Percentiles rank a stretch among this genome's conserved stretches.
These are phyloP conservation scores for Pilatotrama ljubarskyi DNA, from an alignment of 768 basidiomycete genomes.

Conservation along the genomic window DNA sequence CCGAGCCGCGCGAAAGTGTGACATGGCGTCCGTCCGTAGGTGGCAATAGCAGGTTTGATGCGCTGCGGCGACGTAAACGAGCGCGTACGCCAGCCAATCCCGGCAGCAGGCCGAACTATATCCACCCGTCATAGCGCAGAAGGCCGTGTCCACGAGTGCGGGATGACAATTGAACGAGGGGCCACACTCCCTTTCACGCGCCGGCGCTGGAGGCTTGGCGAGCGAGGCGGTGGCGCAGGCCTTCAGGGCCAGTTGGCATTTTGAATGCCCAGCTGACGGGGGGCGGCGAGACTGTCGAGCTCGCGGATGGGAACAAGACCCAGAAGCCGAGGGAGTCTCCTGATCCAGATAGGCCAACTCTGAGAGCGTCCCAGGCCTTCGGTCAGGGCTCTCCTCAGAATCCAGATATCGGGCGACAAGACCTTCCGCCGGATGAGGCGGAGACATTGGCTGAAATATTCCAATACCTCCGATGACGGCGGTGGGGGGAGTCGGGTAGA, in stretches of 20 bases:
- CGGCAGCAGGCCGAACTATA: not conserved
- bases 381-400: not conserved
- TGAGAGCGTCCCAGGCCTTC: not conserved
- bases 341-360: not conserved
- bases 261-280: not conserved
- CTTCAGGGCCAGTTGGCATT: not conserved
- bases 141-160: not conserved
- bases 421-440: too few relatives aligned
- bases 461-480: too few relatives aligned
- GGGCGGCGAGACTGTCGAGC: not conserved
- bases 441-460: too few relatives aligned
- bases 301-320: not conserved
- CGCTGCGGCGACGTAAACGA: constrained; percentile 1
- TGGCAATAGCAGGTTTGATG: not conserved
- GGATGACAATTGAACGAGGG: not conserved
- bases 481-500: not conserved
- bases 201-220: not conserved
- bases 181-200: not conserved
- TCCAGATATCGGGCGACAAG: too few relatives aligned
- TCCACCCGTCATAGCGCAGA: not conserved
- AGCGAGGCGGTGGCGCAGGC: not conserved
- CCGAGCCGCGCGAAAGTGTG: not conserved
- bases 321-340: not conserved
- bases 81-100: not conserved
- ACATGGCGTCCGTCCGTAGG: not conserved